Conservation (phyloP, 2,329 filamentous ascomycete genomes). For the Graphilbum ipis-grandicollis region DNA sequence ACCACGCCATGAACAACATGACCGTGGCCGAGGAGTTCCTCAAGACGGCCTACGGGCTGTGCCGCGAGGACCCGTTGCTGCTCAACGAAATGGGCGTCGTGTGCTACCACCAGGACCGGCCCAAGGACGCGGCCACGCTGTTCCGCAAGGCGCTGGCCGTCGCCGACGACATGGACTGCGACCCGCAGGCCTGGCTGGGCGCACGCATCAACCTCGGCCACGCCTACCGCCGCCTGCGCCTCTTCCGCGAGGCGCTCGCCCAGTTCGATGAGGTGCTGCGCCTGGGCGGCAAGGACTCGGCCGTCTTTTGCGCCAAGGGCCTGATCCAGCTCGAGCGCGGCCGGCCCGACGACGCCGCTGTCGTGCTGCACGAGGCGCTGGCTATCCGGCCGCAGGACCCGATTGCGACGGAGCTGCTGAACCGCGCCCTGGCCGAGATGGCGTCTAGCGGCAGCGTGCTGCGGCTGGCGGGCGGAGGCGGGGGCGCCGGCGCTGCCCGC, state of each 20-base stretch:
- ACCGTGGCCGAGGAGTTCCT: slow-evolving; percentile 86
- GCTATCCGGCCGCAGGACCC: slow-evolving; percentile 65
- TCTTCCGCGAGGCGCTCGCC: slow-evolving; percentile 52
- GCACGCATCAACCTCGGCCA: slow-evolving; percentile 83
- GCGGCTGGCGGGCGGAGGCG: slow-evolving; percentile 1
- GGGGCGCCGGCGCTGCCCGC: background rate
- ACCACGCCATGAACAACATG: slow-evolving; percentile 91
- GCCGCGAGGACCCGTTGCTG: slow-evolving; percentile 71
- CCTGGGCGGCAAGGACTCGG: slow-evolving; percentile 61
- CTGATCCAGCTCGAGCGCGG: slow-evolving; percentile 67
- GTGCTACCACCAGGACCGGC: slow-evolving; percentile 77
- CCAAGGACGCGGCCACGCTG: slow-evolving; percentile 56
- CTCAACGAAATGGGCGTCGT: slow-evolving; percentile 94
- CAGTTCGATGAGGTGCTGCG: slow-evolving; percentile 81
- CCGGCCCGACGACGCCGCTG: slow-evolving; percentile 58
- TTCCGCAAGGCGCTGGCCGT: slow-evolving; percentile 66
- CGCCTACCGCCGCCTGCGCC: slow-evolving; percentile 56
- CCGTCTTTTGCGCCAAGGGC: slow-evolving; percentile 68
- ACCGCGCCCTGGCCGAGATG: slow-evolving; percentile 51
- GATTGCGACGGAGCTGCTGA: slow-evolving; percentile 62
- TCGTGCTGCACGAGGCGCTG: slow-evolving; percentile 69
- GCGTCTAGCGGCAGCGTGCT: slow-evolving; percentile 20
- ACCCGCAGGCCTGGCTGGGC: slow-evolving; percentile 66
- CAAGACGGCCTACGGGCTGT: slow-evolving; percentile 70
- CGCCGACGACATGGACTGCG: slow-evolving; percentile 64